Base-by-base conservation (phyloP, 2,329 filamentous ascomycete species). In the Ceratocystiopsis minuta region DNA sequence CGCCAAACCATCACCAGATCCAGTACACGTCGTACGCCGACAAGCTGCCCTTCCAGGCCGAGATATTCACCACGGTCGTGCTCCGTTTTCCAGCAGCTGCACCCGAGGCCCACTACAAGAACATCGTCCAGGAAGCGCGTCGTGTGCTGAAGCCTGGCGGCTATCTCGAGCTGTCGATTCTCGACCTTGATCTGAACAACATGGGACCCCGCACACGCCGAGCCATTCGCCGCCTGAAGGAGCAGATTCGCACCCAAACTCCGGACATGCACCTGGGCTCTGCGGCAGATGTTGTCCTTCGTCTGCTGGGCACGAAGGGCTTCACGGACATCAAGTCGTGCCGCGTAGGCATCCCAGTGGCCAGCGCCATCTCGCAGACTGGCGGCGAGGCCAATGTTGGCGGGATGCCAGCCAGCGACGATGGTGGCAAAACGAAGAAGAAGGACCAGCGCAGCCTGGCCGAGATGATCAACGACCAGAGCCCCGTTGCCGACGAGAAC, bases 131-230 rank as follows among this genome's bases (percentile, higher is more conserved):
- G 0, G 83, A 90, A 57, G 77, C 79, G 44, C 80, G 81, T 41
- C 76, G 83, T 2, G 82, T 88, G 0, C 64, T 90, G 24, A 78
- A 80, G 48, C 80, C 83, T 0, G 80, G 80, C 12, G 83, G 83
- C 0, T 81, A 78, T 53, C 69, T 90, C n/a, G 83, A 90, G 57
- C 62, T 87, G 16, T 78, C 76, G 0, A 76, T 86, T 34, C 67
- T 90, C 1, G 83, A 90, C 48, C 67, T 85, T 12, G 83, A 90
- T 52, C 68, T 90, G 45, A 76, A 85, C 58, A 85, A 84, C 53
- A 86, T 88, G 79, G 83, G 83, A 0, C 77, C 71, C 42, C 70
- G 71, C 14, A 75, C 78, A 1, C 71, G 82, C 6, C 72, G 76
- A 15, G 71, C 78, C 0, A 69, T 88, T 3, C 72, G 81, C 4